Evolutionary conservation across 176 grass and related monocot genomes (phyloP), one percentile per base, ranked within the genome.

Genomic region (Chloris gayana): DNA sequence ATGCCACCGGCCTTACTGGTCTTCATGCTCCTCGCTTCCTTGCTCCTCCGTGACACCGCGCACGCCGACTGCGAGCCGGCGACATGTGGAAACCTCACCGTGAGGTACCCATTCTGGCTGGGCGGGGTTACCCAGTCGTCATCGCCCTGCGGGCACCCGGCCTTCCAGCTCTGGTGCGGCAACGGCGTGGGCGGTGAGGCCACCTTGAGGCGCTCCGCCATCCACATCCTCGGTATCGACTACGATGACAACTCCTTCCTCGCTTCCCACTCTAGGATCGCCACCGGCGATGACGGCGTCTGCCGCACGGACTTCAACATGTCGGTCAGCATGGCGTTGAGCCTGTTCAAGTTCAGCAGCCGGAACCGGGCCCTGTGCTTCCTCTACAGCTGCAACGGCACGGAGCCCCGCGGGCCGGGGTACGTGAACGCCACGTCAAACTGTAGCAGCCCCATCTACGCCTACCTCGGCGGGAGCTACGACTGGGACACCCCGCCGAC

Each of bases 31-130:
- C 6, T 88, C 24, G 25, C n/a, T 29, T 86, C 78, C 73, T 35
- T 64, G 57, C 59, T 78, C 21, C 68, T n/a, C 38, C 25, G 15
- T 24, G 6, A 6, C n/a, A 22, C 9, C 0, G 66, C 24, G 1
- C 18, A 18, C 51, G 56, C 45, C 3, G 56, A 18, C 3, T 93
- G 84, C 26, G 71, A 70, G 70, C 80, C 76, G 63, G 47, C 24
- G 82, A 14, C 31, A 11, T 85, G 91, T 66, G 87, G 87, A 29
- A 38, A 69, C 69, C 14, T 92, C 17, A 81, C 32, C 3, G 42
- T 92, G 22, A 56, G 12, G 7, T 87, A 92, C 62, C 90, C 91
- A 26, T 93, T 93, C 69, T 93, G 87, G 91, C 63, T 85, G 1
- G 70, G 72, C 69, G 26, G 2, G 7, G 21, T 57, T 9, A 73